Base-by-base conservation (phyloP, 2,329 filamentous ascomycete genomes). In the Beauveria sp. region DNA sequence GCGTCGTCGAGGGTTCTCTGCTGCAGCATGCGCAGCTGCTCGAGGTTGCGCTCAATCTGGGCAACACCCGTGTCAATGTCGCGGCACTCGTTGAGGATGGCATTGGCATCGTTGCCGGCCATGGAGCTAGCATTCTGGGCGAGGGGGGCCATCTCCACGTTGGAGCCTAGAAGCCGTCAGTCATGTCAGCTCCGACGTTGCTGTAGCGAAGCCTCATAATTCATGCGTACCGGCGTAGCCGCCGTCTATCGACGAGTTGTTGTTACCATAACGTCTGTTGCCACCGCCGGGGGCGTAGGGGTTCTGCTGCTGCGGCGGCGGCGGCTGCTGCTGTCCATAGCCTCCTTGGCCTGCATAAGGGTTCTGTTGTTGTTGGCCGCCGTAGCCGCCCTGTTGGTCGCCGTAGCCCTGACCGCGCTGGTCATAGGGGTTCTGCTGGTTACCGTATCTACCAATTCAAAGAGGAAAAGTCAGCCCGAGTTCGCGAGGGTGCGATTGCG, bases 51-150 rank as follows among this genome's bases (percentile, higher is more conserved):
- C 69, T 92, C 86, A 69, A 97, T 84, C 62, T 86, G 80, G 64
- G 89, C 83, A 69, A 97, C 89, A 47, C 87, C 88, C 62, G 84
- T 80, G 72, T 92, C 88, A 71, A 97, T 89, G 51, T 90, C 86
- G 62, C 85, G 84, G 76, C 91, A 94, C 73, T 94, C 88, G 76
- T 96, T 91, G 63, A 97, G 82, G 66, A 96, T 89, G 61, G 84
- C 84, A 71, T 91, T 92, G 48, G 89, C 85, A 72, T 92, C 84
- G 67, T 75, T 68, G 54, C 73, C 71, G 46, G 72, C 79, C 57
- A 80, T 79, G 54, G 75, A 74, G 55, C 76, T 70, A 54, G 76
- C 79, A 63, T 80, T 81, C 63, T 81, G 80, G 50, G 79, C 73
- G 51, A 90, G 80, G 14, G 87, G 81, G 52, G 84, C 83, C 87